Evolutionary conservation across 164 flowering plant species (phyloP).

Genomic region (Macadamia integrifolia): DNA sequence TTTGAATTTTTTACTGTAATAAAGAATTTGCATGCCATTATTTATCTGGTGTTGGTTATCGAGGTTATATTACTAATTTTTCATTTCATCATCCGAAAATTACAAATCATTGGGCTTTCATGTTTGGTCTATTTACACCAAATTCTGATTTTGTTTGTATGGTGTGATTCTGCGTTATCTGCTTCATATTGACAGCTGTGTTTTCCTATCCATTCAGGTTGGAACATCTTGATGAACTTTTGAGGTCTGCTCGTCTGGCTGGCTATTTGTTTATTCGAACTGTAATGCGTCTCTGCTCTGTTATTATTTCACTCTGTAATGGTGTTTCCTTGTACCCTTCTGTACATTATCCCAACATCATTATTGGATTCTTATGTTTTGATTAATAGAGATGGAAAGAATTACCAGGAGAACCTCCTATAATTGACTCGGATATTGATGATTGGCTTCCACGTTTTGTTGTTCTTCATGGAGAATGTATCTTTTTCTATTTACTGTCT

Average conservation of each 20-base stretch:
- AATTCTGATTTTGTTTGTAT: too few species aligned
- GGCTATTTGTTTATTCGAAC: slow-evolving; percentile 81
- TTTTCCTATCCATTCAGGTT: slow-evolving; percentile 41
- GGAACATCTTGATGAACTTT: slow-evolving; percentile 80
- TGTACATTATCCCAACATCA: background rate
- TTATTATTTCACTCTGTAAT: background rate
- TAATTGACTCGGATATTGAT: slow-evolving; percentile 89
- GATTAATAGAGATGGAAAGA: slow-evolving; percentile 77
- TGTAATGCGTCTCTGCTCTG: slow-evolving; percentile 30
- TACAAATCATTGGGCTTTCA: too few species aligned
- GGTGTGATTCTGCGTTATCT: background rate
- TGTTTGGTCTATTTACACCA: too few species aligned
- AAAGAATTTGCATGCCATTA: background rate
- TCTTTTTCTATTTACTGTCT: slow-evolving; percentile 64
- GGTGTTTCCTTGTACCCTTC: background rate
- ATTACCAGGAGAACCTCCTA: slow-evolving; percentile 87
- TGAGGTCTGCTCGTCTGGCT: slow-evolving; percentile 77
- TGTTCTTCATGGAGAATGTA: slow-evolving; percentile 85
- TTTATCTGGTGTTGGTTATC: background rate
- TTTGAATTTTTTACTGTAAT: background rate
- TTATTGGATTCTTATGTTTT: slow-evolving; percentile 3
- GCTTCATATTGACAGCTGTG: background rate
- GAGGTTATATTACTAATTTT: too few species aligned
- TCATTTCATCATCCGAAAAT: background rate
- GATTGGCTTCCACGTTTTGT: slow-evolving; percentile 97